phyloP scores from a whole-genome alignment of 192 early-diverging fungal species.

The Rhizoclosmatium globosum region DNA sequence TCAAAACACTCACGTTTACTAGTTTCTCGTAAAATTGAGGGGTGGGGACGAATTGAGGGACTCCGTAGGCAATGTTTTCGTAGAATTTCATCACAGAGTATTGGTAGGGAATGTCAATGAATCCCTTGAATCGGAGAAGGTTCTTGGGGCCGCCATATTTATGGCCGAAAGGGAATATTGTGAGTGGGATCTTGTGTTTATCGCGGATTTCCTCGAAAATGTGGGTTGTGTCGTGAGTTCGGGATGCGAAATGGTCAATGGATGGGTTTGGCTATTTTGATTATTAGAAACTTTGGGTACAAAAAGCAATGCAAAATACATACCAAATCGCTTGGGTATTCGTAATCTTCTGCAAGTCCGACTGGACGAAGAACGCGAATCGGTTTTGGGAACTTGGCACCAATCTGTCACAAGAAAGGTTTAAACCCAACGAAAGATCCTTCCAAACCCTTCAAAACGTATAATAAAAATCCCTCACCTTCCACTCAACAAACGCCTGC shows the following conservation, averaged over 20 bases:
- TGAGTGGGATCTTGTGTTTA: conserved; percentile 22
- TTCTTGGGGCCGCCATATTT: conserved; percentile 39
- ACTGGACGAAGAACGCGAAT: conserved; percentile 15
- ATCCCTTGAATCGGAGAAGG: conserved; percentile 31
- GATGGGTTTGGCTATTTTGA: neutral
- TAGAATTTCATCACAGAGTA: conserved; percentile 40
- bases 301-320: neutral
- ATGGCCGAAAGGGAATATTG: conserved; percentile 31
- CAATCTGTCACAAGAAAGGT: neutral
- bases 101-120: conserved; percentile 39
- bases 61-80: conserved; percentile 39
- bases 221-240: conserved; percentile 34
- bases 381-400: conserved; percentile 14
- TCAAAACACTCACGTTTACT: neutral
- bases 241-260: conserved; percentile 4
- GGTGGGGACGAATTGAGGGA: conserved; percentile 26
- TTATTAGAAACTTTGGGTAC: too few relatives aligned
- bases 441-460: too few relatives aligned
- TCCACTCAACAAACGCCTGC: conserved; percentile 27
- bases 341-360: conserved; percentile 19
- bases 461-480: neutral
- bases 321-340: conserved; percentile 30
- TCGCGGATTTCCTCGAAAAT: conserved; percentile 9
- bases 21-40: conserved; percentile 24
- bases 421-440: too few relatives aligned